Evolutionary conservation across 2,329 filamentous ascomycete species (phyloP), one percentile per base, ranked within the genome.

Genomic region (Hymenoscyphus albidus): DNA sequence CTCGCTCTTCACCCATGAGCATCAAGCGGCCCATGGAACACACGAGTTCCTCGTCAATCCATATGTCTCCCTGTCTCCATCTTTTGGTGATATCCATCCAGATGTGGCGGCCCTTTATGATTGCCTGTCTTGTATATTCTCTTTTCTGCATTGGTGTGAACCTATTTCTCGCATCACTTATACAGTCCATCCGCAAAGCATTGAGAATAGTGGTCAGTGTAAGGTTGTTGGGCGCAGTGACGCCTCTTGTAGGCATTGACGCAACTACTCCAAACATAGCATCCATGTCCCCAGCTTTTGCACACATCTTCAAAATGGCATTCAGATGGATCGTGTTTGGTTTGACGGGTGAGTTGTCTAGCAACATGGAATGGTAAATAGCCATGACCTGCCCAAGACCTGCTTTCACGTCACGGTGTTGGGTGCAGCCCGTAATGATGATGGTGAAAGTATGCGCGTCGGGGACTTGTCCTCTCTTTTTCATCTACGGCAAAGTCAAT

Each of bases 181-280:
- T 74, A 12, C 78, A 76, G 44, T 81, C 75, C 55, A 80, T 76
- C 58, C 86, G 84, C 59, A 98, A 83, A 2, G 89, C 91, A 72
- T 93, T 90, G 61, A 99, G 76, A 66, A 99, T 90, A 57, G 87
- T 93, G 0, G 90, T 91, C 74, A 92, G 99, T 0, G 94, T 97
- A 62, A 84, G 72, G 69, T 80, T 77, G 77, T 96, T 85, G 3
- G 93, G 88, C 18, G 87, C 80, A 39, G 85, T 83, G 0, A 82
- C 74, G 0, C 86, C 89, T 10, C 75, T 78, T 14, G 88, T 83
- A 16, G 93, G 89, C 64, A 94, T 83, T 39, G 88, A 86, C n/a
- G 86, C 83, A 55, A 88, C 85, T 68, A 97, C 83, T 62, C 84
- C 83, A 82, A 95, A 96, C 70, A 98, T 79, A 16, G 88, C 85